A percentile compares a stretch with the other conserved stretches of the same genome.
Evolutionary conservation across 2,329 filamentous ascomycete genomes (phyloP).

Genomic region (Hymenoscyphus fructigenus): DNA sequence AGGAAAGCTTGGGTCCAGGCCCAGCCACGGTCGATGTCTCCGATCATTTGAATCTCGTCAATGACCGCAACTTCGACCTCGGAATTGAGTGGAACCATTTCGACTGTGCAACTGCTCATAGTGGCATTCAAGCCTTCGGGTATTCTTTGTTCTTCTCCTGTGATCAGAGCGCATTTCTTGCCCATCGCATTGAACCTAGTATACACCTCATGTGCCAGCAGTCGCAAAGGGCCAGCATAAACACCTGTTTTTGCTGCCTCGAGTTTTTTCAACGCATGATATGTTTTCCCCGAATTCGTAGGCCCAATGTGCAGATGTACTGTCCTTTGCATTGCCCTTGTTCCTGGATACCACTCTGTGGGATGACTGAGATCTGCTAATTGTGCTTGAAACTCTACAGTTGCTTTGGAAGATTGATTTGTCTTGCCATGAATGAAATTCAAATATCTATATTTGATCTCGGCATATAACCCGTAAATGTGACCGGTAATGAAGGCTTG

Average conservation of each 20-base stretch:
- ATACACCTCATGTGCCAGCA: constrained; percentile 94
- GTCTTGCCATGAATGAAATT: constrained; percentile 58
- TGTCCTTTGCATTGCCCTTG: constrained; percentile 74
- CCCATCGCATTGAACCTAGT: constrained; percentile 79
- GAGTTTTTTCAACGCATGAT: constrained; percentile 82
- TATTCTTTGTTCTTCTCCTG: constrained; percentile 82
- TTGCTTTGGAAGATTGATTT: constrained; percentile 50
- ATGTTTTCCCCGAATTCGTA: constrained; percentile 98
- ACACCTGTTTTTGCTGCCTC: constrained; percentile 75
- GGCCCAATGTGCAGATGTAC: constrained; percentile 94
- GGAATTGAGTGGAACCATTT: constrained; percentile 65
- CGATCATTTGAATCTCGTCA: constrained; percentile 98
- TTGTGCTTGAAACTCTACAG: constrained; percentile 48
- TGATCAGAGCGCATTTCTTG: constrained; percentile 74
- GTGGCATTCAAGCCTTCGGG: constrained; percentile 56
- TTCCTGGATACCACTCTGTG: constrained; percentile 87
- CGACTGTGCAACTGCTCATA: constrained; percentile 87
- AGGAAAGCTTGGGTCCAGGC: constrained; percentile 92
- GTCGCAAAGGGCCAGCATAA: constrained; percentile 84
- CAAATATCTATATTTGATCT: constrained; percentile 66
- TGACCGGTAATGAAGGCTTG: constrained; percentile 58
- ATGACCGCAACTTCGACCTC: constrained; percentile 85
- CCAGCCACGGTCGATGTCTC: constrained; percentile 75
- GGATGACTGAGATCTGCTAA: constrained; percentile 86
- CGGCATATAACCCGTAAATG: constrained; percentile 49